Evolutionary conservation across 495 filamentous ascomycete genomes (phyloP), one percentile per base, ranked within the genome.

Genomic region (Penicillium canariense): DNA sequence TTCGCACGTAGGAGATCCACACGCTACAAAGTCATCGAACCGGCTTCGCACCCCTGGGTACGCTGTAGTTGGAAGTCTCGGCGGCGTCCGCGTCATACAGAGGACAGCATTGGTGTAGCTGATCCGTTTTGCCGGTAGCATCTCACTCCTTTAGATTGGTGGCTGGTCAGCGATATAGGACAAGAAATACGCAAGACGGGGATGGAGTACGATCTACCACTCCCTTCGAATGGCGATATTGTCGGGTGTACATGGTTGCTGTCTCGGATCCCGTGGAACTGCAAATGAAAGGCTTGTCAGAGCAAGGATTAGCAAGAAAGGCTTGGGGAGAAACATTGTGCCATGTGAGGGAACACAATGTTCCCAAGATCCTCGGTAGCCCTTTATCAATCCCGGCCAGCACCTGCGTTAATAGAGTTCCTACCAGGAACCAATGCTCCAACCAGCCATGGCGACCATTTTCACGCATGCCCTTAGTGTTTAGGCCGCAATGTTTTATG

Each of bases 1-100:
- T 18, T 17, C 4, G 7, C 9, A 2, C 10, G 0, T 12, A 0
- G n/a, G 6, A 10, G n/a, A 10, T 46, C 14, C 31, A 14, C 31
- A 78, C 53, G 76, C 76, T 32, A 81, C 77, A 52, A 82, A 84
- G 50, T 84, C 81, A 56, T 83, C 79, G 14, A 69, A 77, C 2
- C 81, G 75, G 53, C 65, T 75, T 31, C 71, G 51, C 3, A 77
- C 79, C 4, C 80, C 80, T 1, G 81, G 80, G 48, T 70, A 79
- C 27, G 70, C 66, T 25, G 56, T 54, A 26, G 66, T 67, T 28
- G 72, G 64, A 7, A 73, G 64, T 22, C 64, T 65, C 23, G 78
- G 58, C 0, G 79, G 77, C n/a, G 66, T 48, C 34, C 70, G 63
- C 55, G 68, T 69, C 45, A 83, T 60, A 59, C 81, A 83, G 34